Conservation (phyloP, 495 filamentous ascomycete genomes). For the Xanthoparmelia taractica region DNA sequence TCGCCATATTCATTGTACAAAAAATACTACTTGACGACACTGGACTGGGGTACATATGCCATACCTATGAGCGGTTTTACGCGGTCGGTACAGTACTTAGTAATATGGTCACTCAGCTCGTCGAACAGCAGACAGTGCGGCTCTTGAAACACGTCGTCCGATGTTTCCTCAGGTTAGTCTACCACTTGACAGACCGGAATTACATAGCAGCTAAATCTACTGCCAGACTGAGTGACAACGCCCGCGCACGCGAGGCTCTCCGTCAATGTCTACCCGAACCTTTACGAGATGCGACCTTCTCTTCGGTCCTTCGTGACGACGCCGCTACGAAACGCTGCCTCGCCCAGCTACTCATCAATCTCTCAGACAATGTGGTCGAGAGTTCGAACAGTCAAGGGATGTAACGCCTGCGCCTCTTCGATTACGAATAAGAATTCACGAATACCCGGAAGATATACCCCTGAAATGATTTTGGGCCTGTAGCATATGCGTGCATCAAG, state of each 20-base stretch:
- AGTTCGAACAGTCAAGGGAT: slow-evolving; percentile 41
- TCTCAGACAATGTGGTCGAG: slow-evolving; percentile 86
- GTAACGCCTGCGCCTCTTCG: slow-evolving; percentile 31
- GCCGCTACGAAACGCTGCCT: slow-evolving; percentile 97
- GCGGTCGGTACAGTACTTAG: slow-evolving; percentile 95
- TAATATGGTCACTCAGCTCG: slow-evolving; percentile 96
- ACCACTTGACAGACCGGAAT: background rate
- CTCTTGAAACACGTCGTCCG: slow-evolving; percentile 96
- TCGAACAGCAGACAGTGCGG: slow-evolving; percentile 93
- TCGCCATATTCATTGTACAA: slow-evolving; percentile 99
- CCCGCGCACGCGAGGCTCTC: slow-evolving; percentile 86
- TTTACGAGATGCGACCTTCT: slow-evolving; percentile 93
- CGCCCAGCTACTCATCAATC: slow-evolving; percentile 90
- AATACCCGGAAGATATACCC: slow-evolving; percentile 22
- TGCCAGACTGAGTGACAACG: slow-evolving; percentile 87
- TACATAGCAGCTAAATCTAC: background rate
- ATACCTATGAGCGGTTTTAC: slow-evolving; percentile 99
- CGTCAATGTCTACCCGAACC: slow-evolving; percentile 96
- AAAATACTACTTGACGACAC: slow-evolving; percentile 97
- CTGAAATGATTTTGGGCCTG: slow-evolving; percentile 23
- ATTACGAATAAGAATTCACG: slow-evolving; percentile 19
- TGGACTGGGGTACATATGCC: slow-evolving; percentile 96
- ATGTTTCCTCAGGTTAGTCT: slow-evolving; percentile 81
- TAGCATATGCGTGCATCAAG: slow-evolving; percentile 25
- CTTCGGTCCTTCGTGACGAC: slow-evolving; percentile 90